phyloP scores from a whole-genome alignment of 1,284 basidiomycete species.

The Sutorius eximius region DNA sequence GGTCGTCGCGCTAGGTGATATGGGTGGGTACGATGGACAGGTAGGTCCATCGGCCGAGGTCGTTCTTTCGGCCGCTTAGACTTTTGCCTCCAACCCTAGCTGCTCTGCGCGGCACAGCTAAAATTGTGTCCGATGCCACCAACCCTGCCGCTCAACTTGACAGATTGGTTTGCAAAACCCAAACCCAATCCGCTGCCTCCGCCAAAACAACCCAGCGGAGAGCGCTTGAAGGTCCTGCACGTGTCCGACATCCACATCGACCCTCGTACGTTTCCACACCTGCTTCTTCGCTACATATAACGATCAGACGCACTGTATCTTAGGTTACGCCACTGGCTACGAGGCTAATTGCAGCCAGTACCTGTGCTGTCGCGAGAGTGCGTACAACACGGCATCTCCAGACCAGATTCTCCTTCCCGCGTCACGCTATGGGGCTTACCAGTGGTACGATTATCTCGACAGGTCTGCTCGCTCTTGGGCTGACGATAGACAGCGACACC shows the following conservation, averaged over 20 bases:
- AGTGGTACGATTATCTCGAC: conserved; percentile 43
- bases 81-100: conserved; percentile 33
- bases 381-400: conserved; percentile 50
- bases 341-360: conserved; percentile 71
- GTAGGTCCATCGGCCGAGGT: conserved; percentile 29
- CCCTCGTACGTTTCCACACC: conserved; percentile 46
- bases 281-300: not conserved
- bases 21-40: conserved; percentile 68
- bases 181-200: conserved; percentile 64
- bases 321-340: conserved; percentile 66
- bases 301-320: not conserved
- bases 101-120: conserved; percentile 52
- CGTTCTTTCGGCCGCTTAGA: not conserved
- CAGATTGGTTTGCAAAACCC: conserved; percentile 58
- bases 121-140: conserved; percentile 51
- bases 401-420: conserved; percentile 53
- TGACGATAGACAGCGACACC: conserved; percentile 51
- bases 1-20: conserved; percentile 61
- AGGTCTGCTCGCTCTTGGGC: not conserved
- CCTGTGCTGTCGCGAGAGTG: conserved; percentile 65
- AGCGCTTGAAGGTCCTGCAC: conserved; percentile 71
- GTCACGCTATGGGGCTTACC: conserved; percentile 63
- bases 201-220: conserved; percentile 55
- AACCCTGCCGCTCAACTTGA: conserved; percentile 50
- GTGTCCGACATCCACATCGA: conserved; percentile 78